Percentiles rank a stretch among this genome's conserved stretches.
These are phyloP conservation scores for Camellia granthamiana DNA, from an alignment of 148 eudicot genomes.

Conservation along the genomic window DNA sequence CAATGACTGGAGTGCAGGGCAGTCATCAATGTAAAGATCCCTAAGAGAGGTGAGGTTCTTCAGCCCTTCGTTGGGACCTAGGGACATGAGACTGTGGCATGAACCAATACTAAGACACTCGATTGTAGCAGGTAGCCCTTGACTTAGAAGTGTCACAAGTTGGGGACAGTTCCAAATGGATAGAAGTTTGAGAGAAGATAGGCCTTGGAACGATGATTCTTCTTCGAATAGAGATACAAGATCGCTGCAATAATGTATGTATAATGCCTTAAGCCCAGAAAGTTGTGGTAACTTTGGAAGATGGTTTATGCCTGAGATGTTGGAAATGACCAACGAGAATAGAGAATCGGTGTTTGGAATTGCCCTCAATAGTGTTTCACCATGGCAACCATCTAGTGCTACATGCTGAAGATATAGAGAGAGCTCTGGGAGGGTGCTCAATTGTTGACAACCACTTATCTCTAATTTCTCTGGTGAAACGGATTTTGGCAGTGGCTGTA, in stretches of 20 bases:
- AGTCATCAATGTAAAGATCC: conserved; percentile 25
- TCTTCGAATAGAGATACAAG: conserved; percentile 14
- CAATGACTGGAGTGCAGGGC: conserved; percentile 22
- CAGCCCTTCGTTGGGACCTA: conserved; percentile 15
- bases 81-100: conserved; percentile 21
- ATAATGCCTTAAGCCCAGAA: conserved; percentile 23
- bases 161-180: conserved; percentile 24
- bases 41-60: conserved; percentile 21
- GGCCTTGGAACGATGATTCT: conserved; percentile 19
- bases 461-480: conserved; percentile 27
- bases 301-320: conserved; percentile 21
- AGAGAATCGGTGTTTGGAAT: conserved; percentile 27
- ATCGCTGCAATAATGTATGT: conserved; percentile 22
- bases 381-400: conserved; percentile 26
- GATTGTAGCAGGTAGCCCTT: conserved; percentile 21
- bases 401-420: conserved; percentile 30
- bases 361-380: conserved; percentile 21
- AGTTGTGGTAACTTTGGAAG: conserved; percentile 32
- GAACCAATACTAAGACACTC: conserved; percentile 25
- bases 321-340: conserved; percentile 39
- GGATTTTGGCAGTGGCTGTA: conserved; percentile 15
- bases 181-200: conserved; percentile 21
- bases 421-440: conserved; percentile 14
- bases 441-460: conserved; percentile 25
- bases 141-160: conserved; percentile 13